phyloP scores from a whole-genome alignment of 163 green algal species.

The Scenedesmus sp. region DNA sequence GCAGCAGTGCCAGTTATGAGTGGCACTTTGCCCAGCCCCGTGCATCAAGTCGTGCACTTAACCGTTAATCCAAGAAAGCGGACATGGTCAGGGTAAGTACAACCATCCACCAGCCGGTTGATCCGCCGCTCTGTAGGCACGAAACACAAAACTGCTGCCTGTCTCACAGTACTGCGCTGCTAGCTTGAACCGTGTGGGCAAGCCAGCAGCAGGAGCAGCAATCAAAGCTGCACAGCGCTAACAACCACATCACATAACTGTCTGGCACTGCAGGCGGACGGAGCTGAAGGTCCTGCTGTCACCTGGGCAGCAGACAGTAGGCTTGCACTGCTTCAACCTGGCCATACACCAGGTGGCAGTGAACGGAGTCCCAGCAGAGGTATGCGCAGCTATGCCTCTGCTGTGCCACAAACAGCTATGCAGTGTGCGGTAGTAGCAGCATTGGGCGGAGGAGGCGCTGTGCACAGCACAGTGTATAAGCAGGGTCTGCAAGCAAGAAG shows the following conservation, averaged over 20 bases:
- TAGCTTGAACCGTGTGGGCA: neutral
- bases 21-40: slow-evolving; percentile 8
- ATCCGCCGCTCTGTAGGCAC: neutral
- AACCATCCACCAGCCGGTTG: neutral
- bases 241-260: no score
- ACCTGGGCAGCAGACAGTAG: slow-evolving; percentile 26
- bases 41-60: slow-evolving; percentile 39
- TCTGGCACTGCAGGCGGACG: slow-evolving; percentile 16
- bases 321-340: slow-evolving; percentile 53
- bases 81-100: slow-evolving; percentile 41
- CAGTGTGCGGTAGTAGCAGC: neutral
- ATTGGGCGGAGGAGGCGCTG: neutral
- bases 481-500: neutral
- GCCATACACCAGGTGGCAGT: slow-evolving; percentile 33
- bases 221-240: neutral
- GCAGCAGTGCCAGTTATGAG: neutral
- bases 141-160: neutral
- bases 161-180: neutral
- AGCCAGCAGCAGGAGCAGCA: neutral
- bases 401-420: neutral
- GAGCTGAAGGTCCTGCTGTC: slow-evolving; percentile 27
- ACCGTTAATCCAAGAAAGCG: slow-evolving; percentile 11
- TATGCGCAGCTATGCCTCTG: neutral
- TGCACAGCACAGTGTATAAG: neutral
- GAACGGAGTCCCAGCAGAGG: slow-evolving; percentile 29